Conservation (phyloP, 2,329 filamentous ascomycete genomes). For the Purpureocillium takamizusanense region DNA sequence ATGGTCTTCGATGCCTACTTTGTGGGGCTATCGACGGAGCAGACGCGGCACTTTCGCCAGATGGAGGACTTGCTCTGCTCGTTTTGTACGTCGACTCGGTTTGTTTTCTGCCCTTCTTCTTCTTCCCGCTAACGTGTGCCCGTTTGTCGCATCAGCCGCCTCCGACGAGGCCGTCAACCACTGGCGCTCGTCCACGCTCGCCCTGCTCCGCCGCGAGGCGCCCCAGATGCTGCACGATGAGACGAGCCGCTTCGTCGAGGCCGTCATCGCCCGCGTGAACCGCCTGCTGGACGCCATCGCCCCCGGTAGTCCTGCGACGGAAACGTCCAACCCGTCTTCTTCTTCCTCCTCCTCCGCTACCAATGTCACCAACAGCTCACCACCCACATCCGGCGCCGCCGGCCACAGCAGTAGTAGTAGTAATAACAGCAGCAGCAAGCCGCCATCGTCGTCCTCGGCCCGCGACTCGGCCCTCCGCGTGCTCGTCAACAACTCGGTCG, state of each 20-base stretch:
- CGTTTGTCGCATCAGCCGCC: too few relatives aligned
- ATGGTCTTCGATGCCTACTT: slow-evolving; percentile 55
- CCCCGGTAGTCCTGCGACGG: slow-evolving; percentile 13
- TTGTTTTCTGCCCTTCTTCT: neutral
- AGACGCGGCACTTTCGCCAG: slow-evolving; percentile 39
- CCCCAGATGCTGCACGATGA: slow-evolving; percentile 34
- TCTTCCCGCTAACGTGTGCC: neutral
- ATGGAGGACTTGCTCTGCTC: slow-evolving; percentile 36
- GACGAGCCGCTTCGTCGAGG: slow-evolving; percentile 32
- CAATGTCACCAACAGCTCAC: too few relatives aligned
- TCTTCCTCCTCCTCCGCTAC: too few relatives aligned
- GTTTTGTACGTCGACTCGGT: slow-evolving; percentile 24
- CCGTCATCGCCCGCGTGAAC: slow-evolving; percentile 37
- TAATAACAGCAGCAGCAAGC: neutral
- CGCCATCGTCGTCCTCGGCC: slow-evolving; percentile 19
- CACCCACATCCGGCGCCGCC: too few relatives aligned
- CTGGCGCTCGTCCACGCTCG: slow-evolving; percentile 58
- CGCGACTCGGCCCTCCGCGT: slow-evolving; percentile 45
- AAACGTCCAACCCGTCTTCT: slow-evolving; percentile 17
- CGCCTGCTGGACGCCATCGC: slow-evolving; percentile 40
- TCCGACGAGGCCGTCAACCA: slow-evolving; percentile 49
- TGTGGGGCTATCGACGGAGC: slow-evolving; percentile 49
- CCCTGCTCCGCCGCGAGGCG: slow-evolving; percentile 46
- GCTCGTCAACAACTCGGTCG: slow-evolving; percentile 43
- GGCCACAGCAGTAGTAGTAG: too few relatives aligned